Evolutionary conservation across 2,329 filamentous ascomycete species (phyloP).

Genomic region (Albifimbria verrucaria): DNA sequence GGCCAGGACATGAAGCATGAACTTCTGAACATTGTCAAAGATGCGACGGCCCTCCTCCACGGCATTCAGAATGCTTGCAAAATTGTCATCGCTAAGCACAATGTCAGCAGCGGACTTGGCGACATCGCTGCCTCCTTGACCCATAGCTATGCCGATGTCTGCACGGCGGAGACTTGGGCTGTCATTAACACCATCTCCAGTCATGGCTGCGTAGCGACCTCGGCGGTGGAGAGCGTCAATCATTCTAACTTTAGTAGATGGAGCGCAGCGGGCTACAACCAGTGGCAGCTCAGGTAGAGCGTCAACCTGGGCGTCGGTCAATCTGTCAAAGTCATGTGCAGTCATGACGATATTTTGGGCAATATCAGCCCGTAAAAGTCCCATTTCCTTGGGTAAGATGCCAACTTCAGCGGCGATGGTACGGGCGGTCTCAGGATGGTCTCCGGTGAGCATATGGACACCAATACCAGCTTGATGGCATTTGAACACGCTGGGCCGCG

Average conservation of each 20-base stretch:
- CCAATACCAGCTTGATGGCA: slow-evolving; percentile 58
- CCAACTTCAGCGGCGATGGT: slow-evolving; percentile 60
- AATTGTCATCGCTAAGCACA: slow-evolving; percentile 68
- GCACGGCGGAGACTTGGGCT: slow-evolving; percentile 63
- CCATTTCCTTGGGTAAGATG: slow-evolving; percentile 50
- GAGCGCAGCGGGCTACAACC: background rate
- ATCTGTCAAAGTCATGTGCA: slow-evolving; percentile 40
- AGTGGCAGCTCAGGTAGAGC: background rate
- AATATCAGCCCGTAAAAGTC: slow-evolving; percentile 41
- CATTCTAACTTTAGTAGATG: background rate
- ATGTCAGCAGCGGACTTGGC: slow-evolving; percentile 65
- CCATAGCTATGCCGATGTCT: slow-evolving; percentile 71
- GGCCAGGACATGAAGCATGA: slow-evolving; percentile 63
- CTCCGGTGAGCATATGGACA: slow-evolving; percentile 64
- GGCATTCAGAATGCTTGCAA: slow-evolving; percentile 38
- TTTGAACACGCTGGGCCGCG: slow-evolving; percentile 47
- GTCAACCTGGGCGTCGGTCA: background rate
- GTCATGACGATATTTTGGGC: slow-evolving; percentile 59
- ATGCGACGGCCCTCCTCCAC: slow-evolving; percentile 66
- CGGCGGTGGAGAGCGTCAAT: background rate
- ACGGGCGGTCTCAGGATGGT: slow-evolving; percentile 58
- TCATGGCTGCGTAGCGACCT: slow-evolving; percentile 62
- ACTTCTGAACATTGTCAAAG: slow-evolving; percentile 71
- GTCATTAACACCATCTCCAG: slow-evolving; percentile 69
- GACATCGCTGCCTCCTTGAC: slow-evolving; percentile 60